Evolutionary conservation across 345 rosid species (phyloP).

Genomic region (Erodium maritimum): DNA sequence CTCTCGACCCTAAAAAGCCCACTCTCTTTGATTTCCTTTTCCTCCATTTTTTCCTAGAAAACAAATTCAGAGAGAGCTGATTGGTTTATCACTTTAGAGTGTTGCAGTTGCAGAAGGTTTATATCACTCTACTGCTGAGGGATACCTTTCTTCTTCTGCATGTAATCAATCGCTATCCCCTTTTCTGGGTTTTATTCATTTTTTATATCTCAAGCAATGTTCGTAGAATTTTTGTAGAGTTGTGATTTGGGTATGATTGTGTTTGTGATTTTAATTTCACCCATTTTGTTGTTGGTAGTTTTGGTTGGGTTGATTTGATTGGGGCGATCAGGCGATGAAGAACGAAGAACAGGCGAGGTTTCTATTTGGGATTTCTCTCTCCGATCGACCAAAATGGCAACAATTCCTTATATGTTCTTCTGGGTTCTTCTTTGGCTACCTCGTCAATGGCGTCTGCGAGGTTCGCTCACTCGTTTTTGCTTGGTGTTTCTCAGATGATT

Average conservation of each 20-base stretch:
- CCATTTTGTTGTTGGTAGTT: too few species aligned
- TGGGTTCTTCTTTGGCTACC: slow-evolving; percentile 94
- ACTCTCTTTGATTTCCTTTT: too few species aligned
- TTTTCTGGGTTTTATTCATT: neutral
- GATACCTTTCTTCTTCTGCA: neutral
- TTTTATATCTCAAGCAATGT: neutral
- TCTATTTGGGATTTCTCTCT: slow-evolving; percentile 59
- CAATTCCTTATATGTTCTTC: slow-evolving; percentile 85
- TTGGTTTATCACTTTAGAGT: neutral
- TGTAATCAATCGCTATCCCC: neutral
- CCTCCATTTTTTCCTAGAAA: neutral
- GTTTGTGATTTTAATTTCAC: too few species aligned
- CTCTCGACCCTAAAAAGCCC: too few species aligned
- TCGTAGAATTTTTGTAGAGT: neutral
- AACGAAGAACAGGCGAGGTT: slow-evolving; percentile 49
- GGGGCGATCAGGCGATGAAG: slow-evolving; percentile 29
- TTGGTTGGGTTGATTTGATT: neutral
- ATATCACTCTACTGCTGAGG: neutral
- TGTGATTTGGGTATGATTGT: neutral
- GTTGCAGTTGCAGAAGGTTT: neutral
- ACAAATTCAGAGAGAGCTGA: neutral
- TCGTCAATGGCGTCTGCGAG: slow-evolving; percentile 93
- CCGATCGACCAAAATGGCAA: slow-evolving; percentile 65
- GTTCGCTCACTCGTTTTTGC: slow-evolving; percentile 12
- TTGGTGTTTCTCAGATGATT: neutral